Evolutionary conservation across 2,329 filamentous ascomycete genomes (phyloP).

Genomic region (Lachnum nothofagi): DNA sequence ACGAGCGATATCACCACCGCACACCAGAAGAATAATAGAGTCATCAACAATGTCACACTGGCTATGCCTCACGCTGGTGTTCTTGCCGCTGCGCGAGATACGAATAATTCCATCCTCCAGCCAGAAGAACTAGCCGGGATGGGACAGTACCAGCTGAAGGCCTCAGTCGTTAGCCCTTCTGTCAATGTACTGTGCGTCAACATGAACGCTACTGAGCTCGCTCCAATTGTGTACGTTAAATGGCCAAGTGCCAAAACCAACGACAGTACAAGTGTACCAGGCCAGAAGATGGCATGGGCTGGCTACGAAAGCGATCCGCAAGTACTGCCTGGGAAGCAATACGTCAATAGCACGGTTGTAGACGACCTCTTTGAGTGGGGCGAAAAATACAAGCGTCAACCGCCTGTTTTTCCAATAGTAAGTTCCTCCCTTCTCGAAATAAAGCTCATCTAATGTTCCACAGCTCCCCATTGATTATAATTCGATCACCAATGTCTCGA

Average conservation of each 20-base stretch:
- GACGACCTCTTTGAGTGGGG: constrained; percentile 70
- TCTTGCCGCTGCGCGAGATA: constrained; percentile 56
- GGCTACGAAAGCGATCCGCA: constrained; percentile 41
- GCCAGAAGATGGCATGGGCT: constrained; percentile 33
- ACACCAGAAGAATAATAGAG: constrained; percentile 46
- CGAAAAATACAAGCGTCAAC: constrained; percentile 42
- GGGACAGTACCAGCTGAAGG: constrained; percentile 63
- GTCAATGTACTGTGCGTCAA: constrained; percentile 71
- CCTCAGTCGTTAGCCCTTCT: constrained; percentile 64
- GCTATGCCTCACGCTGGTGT: constrained; percentile 71
- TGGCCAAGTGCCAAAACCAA: constrained; percentile 47
- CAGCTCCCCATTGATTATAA: constrained; percentile 59
- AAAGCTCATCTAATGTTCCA: neutral
- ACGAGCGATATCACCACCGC: constrained; percentile 48
- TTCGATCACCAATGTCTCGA: constrained; percentile 55
- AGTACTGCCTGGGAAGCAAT: constrained; percentile 32
- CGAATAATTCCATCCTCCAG: constrained; percentile 62
- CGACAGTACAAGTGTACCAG: constrained; percentile 29
- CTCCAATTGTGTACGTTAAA: constrained; percentile 56
- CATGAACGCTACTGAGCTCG: constrained; percentile 53
- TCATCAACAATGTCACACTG: constrained; percentile 71
- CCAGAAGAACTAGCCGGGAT: constrained; percentile 60
- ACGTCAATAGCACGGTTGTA: constrained; percentile 53
- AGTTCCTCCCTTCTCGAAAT: constrained; percentile 35
- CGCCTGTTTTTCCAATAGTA: constrained; percentile 49